Conservation (phyloP, 129 eudicot genomes). For the Centella asiatica region DNA sequence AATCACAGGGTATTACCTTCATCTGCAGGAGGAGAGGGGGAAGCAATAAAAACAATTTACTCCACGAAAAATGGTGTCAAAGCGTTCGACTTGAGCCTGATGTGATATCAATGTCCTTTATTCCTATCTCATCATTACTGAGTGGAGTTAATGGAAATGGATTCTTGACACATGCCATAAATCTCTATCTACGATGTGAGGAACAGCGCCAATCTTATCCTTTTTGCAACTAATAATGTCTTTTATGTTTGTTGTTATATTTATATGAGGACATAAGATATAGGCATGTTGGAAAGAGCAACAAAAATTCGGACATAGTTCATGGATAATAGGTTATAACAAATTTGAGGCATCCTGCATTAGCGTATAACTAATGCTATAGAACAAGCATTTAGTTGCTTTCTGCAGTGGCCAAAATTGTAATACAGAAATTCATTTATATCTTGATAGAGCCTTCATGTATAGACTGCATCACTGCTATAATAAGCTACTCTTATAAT, state of each 20-base stretch:
- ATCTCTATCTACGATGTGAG: constrained; percentile 71
- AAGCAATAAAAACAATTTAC: constrained; percentile 33
- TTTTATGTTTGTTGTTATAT: not conserved
- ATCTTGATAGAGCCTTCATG: no score
- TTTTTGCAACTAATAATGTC: not conserved
- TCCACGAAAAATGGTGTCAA: constrained; percentile 59
- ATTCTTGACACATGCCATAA: constrained; percentile 68
- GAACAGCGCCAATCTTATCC: not conserved
- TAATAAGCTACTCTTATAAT: no score
- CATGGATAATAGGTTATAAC: no score
- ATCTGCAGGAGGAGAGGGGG: constrained; percentile 78
- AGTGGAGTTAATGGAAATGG: constrained; percentile 74
- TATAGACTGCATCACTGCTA: no score
- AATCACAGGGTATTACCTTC: constrained; percentile 55
- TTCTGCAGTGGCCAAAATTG: no score
- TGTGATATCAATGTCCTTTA: constrained; percentile 56
- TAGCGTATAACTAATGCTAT: no score
- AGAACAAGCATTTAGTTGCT: no score
- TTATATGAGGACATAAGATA: no score
- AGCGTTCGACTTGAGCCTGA: constrained; percentile 65
- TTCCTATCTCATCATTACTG: constrained; percentile 62
- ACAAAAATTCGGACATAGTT: no score
- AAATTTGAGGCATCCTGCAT: no score
- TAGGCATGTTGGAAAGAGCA: no score
- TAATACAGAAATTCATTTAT: no score